Evolutionary conservation across 306 rosid genomes (phyloP).

Genomic region (Corylus heterophylla): DNA sequence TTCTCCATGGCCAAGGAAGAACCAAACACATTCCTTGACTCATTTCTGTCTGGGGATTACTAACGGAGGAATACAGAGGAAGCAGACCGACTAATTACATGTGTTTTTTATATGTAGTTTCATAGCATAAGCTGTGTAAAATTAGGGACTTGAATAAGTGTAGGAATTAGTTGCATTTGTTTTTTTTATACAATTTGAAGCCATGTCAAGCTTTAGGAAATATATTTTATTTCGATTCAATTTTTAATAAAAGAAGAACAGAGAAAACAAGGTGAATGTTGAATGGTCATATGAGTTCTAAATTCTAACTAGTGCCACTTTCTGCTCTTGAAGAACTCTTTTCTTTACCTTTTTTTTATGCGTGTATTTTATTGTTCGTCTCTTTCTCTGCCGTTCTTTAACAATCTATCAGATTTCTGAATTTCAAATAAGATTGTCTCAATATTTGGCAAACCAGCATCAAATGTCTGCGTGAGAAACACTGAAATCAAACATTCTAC

Average conservation of each 20-base stretch:
- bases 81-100: not conserved
- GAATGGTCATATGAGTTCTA: not conserved
- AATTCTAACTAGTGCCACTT: not conserved
- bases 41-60: slow-evolving; percentile 44
- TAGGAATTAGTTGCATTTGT: slow-evolving; percentile 25
- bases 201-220: slow-evolving; percentile 5
- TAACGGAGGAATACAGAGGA: slow-evolving; percentile 13
- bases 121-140: slow-evolving; percentile 18
- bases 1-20: slow-evolving; percentile 44
- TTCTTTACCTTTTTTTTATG: not conserved
- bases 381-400: not conserved
- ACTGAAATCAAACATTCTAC: too few relatives aligned
- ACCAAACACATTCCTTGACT: slow-evolving; percentile 38
- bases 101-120: slow-evolving; percentile 37
- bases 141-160: slow-evolving; percentile 21
- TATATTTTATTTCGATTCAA: slow-evolving; percentile 1
- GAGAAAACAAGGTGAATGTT: slow-evolving; percentile 8
- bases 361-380: not conserved
- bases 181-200: slow-evolving; percentile 9
- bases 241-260: slow-evolving; percentile 11
- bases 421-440: not conserved
- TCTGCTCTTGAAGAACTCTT: not conserved
- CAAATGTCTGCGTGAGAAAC: too few relatives aligned
- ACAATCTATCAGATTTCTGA: not conserved
- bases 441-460: not conserved